Evolutionary conservation across 1,284 basidiomycete species (phyloP), one percentile per base, ranked within the genome.

Genomic region (Kalmanozyma brasiliensis): DNA sequence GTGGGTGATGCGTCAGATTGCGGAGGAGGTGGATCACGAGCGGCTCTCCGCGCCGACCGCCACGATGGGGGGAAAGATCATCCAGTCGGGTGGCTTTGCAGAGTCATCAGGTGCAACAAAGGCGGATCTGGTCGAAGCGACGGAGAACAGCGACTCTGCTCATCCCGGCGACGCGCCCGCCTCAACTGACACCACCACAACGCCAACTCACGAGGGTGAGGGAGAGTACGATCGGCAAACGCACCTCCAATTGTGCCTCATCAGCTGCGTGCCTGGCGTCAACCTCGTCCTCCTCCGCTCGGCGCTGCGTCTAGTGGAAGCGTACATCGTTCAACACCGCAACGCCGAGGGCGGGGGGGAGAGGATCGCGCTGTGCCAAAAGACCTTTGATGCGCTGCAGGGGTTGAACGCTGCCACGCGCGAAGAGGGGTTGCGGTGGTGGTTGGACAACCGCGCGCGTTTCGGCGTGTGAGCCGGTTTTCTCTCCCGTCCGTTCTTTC

Each of bases 351-450:
- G 47, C 34, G 9, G 40, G 10, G n/a, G n/a, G n/a, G n/a, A n/a
- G n/a, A n/a, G n/a, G n/a, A n/a, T n/a, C n/a, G 52, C 41, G 16
- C 43, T 72, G 55, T 80, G 67, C 47, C 67, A 75, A 45, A 65
- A 71, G 38, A 67, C 72, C 11, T 79, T 75, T 34, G 73, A 74
- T 10, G 63, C 74, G 2, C 56, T 81, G 17, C 58, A 65, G 32
- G 75, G 64, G 10, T 64, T 81, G 30, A 78, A 81, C 38, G 77
- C 76, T 1, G 72, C 76, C 29, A 78, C 77, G 17, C 49, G 76
- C 8, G 76, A 78, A 26, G 79, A 80, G 45, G 79, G 77, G 10
- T 41, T 80, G 36, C 46, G 69, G 17, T 81, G 79, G 79, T 81
- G 79, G 79, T 51, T 79, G n/a, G 70, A 75, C 34, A 51, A 77